A percentile compares a stretch with the other conserved stretches of the same genome.
Evolutionary conservation across 2,329 filamentous ascomycete species (phyloP).

Genomic region (Verruconis gallopava): DNA sequence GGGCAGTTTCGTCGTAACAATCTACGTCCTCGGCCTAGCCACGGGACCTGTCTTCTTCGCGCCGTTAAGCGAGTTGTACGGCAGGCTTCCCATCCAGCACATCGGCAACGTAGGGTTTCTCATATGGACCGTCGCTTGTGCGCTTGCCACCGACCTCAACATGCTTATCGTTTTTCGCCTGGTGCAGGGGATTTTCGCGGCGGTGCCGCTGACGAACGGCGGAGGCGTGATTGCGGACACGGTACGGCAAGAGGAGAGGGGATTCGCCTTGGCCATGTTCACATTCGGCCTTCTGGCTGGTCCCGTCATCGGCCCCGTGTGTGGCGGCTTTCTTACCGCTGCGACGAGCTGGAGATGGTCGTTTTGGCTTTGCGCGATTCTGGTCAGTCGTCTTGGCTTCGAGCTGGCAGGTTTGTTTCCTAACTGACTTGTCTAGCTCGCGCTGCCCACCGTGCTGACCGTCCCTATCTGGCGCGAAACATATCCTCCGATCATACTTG

Average conservation of each 20-base stretch:
- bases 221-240: constrained; percentile 38
- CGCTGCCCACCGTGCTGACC: not conserved
- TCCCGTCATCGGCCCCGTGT: constrained; percentile 44
- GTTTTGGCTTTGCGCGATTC: constrained; percentile 29
- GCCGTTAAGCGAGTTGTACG: constrained; percentile 23
- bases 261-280: constrained; percentile 50
- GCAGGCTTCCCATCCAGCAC: constrained; percentile 24
- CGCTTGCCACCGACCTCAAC: constrained; percentile 21
- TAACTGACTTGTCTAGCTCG: constrained; percentile 16
- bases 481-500: constrained; percentile 35
- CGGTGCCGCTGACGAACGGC: constrained; percentile 17
- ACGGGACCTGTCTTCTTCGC: constrained; percentile 26
- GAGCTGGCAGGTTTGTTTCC: constrained; percentile 48
- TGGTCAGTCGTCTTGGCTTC: constrained; percentile 32
- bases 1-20: constrained; percentile 23
- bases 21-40: constrained; percentile 28
- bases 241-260: constrained; percentile 48
- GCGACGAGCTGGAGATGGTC: constrained; percentile 34
- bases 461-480: constrained; percentile 36
- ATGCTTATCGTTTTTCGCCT: constrained; percentile 25
- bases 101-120: constrained; percentile 25
- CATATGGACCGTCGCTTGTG: constrained; percentile 26
- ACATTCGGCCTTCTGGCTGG: constrained; percentile 51
- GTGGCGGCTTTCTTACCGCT: constrained; percentile 32
- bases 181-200: constrained; percentile 19